Percentiles rank a stretch among this genome's conserved stretches.
phyloP scores from a whole-genome alignment of 2,329 filamentous ascomycete genomes.

The Bipolaris bicolor region DNA sequence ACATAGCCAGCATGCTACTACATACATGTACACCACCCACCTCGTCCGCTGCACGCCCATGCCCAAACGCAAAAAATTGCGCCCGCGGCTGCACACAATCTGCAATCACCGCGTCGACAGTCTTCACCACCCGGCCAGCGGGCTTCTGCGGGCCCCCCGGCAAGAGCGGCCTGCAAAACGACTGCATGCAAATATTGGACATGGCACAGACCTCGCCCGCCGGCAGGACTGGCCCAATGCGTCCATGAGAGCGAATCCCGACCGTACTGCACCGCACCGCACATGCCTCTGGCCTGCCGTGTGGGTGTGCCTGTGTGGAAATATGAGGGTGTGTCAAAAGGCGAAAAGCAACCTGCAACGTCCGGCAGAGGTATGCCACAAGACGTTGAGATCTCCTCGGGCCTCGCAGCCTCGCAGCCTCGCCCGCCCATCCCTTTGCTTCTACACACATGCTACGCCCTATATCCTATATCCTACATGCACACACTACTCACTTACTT shows the following conservation, averaged over 20 bases:
- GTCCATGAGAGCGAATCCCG: constrained; percentile 28
- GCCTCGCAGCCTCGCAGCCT: not conserved
- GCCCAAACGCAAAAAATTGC: not conserved
- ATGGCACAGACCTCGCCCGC: constrained; percentile 39
- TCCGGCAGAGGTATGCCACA: constrained; percentile 9
- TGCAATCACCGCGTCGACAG: not conserved
- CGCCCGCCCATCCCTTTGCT: too few relatives aligned
- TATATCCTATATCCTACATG: too few relatives aligned
- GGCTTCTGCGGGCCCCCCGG: constrained; percentile 28
- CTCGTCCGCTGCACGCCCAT: not conserved
- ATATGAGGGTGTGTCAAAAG: not conserved
- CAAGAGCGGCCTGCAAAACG: constrained; percentile 30
- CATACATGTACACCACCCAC: too few relatives aligned
- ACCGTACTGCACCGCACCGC: constrained; percentile 7
- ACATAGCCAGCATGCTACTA: too few relatives aligned
- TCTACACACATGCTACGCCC: too few relatives aligned
- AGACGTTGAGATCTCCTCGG: constrained; percentile 1
- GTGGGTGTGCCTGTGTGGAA: constrained; percentile 9
- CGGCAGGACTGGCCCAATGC: constrained; percentile 39
- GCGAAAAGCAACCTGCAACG: constrained; percentile 26
- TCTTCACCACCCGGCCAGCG: constrained; percentile 15
- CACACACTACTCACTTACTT: too few relatives aligned
- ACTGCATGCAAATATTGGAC: constrained; percentile 45
- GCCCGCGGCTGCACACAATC: not conserved
- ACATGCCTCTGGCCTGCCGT: constrained; percentile 21